Evolutionary conservation across 306 rosid genomes (phyloP), one percentile per base, ranked within the genome.

Genomic region (Aeschynomene evenia): DNA sequence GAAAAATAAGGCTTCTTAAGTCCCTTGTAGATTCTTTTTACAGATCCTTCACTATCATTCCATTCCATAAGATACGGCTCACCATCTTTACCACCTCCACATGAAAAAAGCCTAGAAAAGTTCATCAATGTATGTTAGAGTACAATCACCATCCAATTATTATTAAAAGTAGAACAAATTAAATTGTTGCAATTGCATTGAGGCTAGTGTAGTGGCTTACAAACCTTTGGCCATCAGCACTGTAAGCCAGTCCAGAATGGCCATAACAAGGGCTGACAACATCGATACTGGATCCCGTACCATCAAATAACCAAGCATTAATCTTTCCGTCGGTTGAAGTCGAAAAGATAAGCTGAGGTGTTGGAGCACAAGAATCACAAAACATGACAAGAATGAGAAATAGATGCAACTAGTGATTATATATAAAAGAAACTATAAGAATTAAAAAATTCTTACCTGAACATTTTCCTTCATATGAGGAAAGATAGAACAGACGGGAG

Each of bases 401-500:
- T n/a, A 39, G 49, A 68, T 61, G 12, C 18, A 36, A 76, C 28
- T 11, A 64, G 6, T 13, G 13, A 23, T 24, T 34, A 48, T 52
- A 4, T 52, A 4, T 39, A 9, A 13, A 48, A 26, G 12, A 16
- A 29, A 58, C 43, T 15, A 21, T n/a, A n/a, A n/a, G n/a, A 31
- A 52, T 18, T 34, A 77, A 24, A 51, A 19, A 33, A n/a, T 46
- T 46, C 75, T 72, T 76, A 81, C 89, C 56, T 29, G 73, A 66
- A 54, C 10, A 8, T 29, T 4, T 28, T 45, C 21, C 66, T 81
- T 76, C 34, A 1, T 23, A 20, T 69, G 76, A 29, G 81, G 71
- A 39, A 78, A 81, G 55, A 85, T 39, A 49, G 84, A 81, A 81
- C 36, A 81, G 46, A 79, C 81, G n/a, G 89, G 74, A 60, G 84